phyloP scores from a whole-genome alignment of 2,329 filamentous ascomycete genomes.

The Clarireedia hainanense region DNA sequence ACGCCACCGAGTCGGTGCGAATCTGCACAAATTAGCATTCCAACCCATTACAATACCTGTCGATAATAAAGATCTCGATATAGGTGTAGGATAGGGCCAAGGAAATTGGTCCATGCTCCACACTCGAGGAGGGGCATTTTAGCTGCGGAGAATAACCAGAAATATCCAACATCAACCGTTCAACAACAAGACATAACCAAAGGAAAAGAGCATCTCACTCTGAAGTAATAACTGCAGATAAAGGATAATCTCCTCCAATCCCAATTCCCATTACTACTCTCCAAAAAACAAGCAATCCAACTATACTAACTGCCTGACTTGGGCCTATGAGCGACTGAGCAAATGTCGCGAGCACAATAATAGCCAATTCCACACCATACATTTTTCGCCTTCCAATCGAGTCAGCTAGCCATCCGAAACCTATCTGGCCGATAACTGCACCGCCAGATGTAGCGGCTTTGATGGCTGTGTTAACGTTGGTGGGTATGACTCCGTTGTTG shows the following conservation, averaged over 20 bases:
- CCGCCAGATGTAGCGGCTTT: slow-evolving; percentile 77
- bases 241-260: slow-evolving; percentile 76
- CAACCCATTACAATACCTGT: not conserved
- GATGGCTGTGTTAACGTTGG: slow-evolving; percentile 61
- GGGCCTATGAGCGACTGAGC: slow-evolving; percentile 56
- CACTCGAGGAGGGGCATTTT: no score
- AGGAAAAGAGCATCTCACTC: slow-evolving; percentile 39
- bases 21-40: slow-evolving; percentile 36
- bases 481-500: slow-evolving; percentile 50
- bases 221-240: slow-evolving; percentile 65
- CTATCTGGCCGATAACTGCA: slow-evolving; percentile 68
- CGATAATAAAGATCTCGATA: no score
- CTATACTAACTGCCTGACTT: slow-evolving; percentile 51
- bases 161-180: not conserved
- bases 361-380: slow-evolving; percentile 70
- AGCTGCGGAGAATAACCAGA: no score
- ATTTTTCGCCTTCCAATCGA: slow-evolving; percentile 69
- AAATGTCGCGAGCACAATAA: slow-evolving; percentile 65
- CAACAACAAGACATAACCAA: not conserved
- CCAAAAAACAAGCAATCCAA: slow-evolving; percentile 63
- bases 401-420: slow-evolving; percentile 73
- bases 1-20: slow-evolving; percentile 73
- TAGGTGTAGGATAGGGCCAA: no score
- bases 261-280: slow-evolving; percentile 70
- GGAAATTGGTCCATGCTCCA: no score